Base-by-base conservation (phyloP, 768 basidiomycete species). In the Naganishia friedmannii region DNA sequence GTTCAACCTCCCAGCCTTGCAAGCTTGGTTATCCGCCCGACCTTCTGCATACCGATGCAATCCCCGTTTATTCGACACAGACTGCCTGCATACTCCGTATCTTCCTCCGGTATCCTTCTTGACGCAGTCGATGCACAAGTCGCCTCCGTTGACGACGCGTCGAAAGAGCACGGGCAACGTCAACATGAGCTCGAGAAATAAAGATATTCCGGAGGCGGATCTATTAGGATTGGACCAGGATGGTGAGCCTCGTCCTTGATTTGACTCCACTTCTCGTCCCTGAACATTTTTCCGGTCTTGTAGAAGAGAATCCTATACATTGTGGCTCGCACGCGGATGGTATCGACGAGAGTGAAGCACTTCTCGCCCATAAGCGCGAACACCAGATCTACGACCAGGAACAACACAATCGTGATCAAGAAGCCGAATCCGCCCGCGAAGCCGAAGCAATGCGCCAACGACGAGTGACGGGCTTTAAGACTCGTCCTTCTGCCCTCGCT, bases 61-160 rank as follows among this genome's bases (percentile, higher is more conserved):
- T 74, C 88, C 92, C 3, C 88, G 89, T 79, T 84, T 89, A 57
- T 93, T 96, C 73, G 93, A 96, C 83, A 73, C 80, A 0, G 91
- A 93, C 76, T 91, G 89, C 73, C 88, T 97, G 58, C 95, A 96
- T 83, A 95, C 93, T 17, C 91, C 94, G 10, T 97, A 96, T 77
- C 84, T 91, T 66, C 79, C 81, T 12, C 86, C 87, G 0, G 79
- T 79, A 9, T 65, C 72, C 6, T 55, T 37, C 69, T 70, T 21
- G 55, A 73, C 23, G 88, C 87, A 48, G 90, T 87, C 28, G 90
- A 92, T 92, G 65, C 85, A 92, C 53, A 90, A 90, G n/a, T 82
- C 90, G 29, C 88, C 89, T 29, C 89, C 91, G 76, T 81, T 92
- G 63, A 83, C 76, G 83, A 70, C 60, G 80, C 83, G 78, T 88